phyloP scores from a whole-genome alignment of 257 asterid species.

The Solanum okadae region DNA sequence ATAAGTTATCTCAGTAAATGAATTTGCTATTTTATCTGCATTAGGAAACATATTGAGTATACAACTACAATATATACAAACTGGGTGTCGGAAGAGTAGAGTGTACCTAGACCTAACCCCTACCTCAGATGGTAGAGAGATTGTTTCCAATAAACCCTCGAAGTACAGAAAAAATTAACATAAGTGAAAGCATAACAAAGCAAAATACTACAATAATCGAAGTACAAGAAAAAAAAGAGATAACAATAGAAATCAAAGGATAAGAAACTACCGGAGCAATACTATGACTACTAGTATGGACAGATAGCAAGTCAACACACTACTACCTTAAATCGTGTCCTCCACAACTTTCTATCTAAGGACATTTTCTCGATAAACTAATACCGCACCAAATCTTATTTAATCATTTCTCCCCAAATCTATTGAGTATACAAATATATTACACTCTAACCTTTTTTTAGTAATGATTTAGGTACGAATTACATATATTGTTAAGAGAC shows the following conservation, averaged over 20 bases:
- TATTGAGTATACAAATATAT: neutral
- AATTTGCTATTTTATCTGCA: neutral
- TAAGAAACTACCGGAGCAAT: neutral
- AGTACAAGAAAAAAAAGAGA: neutral
- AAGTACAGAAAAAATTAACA: neutral
- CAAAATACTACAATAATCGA: neutral
- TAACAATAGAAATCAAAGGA: neutral
- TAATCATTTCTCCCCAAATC: neutral
- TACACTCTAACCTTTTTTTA: neutral
- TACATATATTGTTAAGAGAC: neutral
- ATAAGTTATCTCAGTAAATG: neutral
- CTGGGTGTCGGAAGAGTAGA: neutral
- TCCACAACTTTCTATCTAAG: neutral
- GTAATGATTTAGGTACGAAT: neutral
- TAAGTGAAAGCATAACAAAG: neutral
- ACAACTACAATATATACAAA: neutral
- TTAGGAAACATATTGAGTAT: neutral
- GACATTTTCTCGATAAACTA: too few species aligned
- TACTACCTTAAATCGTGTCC: neutral
- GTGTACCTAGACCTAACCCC: neutral
- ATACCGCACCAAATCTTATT: accelerated
- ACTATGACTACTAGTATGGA: neutral
- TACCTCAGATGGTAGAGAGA: neutral
- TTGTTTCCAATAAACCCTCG: neutral
- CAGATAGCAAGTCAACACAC: neutral